A percentile compares a stretch with the other conserved stretches of the same genome.
Evolutionary conservation across 1,284 basidiomycete species (phyloP).

Genomic region (Sanghuangporus weigelae): DNA sequence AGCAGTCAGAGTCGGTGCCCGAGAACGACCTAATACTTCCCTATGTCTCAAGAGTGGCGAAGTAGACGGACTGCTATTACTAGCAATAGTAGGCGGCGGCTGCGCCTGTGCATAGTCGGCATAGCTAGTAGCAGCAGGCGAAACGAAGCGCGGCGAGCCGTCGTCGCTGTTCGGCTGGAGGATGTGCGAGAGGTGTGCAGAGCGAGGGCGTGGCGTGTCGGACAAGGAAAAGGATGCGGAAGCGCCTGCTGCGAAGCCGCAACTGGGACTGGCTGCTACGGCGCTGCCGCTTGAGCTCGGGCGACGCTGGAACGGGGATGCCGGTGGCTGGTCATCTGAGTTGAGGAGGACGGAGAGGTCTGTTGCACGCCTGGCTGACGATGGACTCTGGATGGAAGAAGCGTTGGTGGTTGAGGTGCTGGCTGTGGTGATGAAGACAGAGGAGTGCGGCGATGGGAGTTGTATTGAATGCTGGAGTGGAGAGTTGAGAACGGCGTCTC

Average conservation of each 20-base stretch:
- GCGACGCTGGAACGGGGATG: conserved; percentile 19
- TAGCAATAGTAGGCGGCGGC: neutral
- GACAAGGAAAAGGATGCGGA: neutral
- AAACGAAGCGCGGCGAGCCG: conserved; percentile 4
- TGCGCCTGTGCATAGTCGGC: neutral
- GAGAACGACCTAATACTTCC: conserved; percentile 10
- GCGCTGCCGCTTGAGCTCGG: conserved; percentile 14
- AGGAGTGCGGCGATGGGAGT: conserved; percentile 20
- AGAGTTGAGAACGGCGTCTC: conserved; percentile 74
- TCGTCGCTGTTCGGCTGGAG: conserved; percentile 14
- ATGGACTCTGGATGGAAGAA: conserved; percentile 34
- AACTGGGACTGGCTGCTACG: conserved; percentile 10
- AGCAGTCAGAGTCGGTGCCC: neutral
- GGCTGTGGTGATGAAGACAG: neutral
- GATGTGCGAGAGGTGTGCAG: conserved; percentile 17
- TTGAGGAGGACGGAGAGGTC: conserved; percentile 68
- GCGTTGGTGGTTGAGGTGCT: conserved; percentile 24
- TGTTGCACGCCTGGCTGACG: conserved; percentile 55
- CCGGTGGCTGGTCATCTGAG: conserved; percentile 35
- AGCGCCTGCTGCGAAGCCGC: neutral
- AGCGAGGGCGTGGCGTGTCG: conserved; percentile 16
- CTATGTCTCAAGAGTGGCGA: conserved; percentile 8
- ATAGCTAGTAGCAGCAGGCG: neutral
- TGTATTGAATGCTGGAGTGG: conserved; percentile 33
- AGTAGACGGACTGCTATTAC: neutral